Conservation (phyloP, 176 grass and related monocot genomes). For the Avena insularis region DNA sequence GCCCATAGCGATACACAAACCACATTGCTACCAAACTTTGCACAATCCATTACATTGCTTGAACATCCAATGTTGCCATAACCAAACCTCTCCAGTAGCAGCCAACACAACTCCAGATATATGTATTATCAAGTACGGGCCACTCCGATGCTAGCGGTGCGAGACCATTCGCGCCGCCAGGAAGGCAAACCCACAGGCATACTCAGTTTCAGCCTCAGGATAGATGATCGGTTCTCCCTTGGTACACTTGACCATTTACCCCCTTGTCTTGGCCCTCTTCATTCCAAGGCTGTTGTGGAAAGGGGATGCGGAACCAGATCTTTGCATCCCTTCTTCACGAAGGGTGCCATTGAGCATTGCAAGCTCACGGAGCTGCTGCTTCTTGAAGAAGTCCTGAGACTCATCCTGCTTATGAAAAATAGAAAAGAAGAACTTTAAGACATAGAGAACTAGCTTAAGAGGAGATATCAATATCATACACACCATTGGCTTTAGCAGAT, state of each 20-base stretch:
- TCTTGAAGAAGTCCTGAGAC: conserved; percentile 97
- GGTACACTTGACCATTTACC: conserved; percentile 39
- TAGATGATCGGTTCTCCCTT: conserved; percentile 52
- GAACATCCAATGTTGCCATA: conserved; percentile 40
- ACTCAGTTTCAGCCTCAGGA: conserved; percentile 47
- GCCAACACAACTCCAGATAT: conserved; percentile 60
- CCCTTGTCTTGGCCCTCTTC: conserved; percentile 97
- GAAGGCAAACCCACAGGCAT: conserved; percentile 55
- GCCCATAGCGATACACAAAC: conserved; percentile 52
- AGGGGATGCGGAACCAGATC: conserved; percentile 78
- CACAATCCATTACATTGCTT: conserved; percentile 48
- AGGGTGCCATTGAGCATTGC: conserved; percentile 93
- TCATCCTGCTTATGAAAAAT: conserved; percentile 65
- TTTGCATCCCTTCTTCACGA: conserved; percentile 87
- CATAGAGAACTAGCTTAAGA: neutral
- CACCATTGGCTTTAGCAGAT: conserved; percentile 93
- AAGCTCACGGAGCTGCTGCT: conserved; percentile 94
- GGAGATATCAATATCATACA: conserved; percentile 23
- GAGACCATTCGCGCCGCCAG: conserved; percentile 44
- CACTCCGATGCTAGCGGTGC: conserved; percentile 36
- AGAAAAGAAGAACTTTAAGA: conserved; percentile 22
- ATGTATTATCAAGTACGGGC: conserved; percentile 61
- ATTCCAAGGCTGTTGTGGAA: conserved; percentile 90
- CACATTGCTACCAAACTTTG: conserved; percentile 42
- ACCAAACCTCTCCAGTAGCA: conserved; percentile 48